Percentiles rank a stretch among this genome's conserved stretches.
Evolutionary conservation across 306 rosid genomes (phyloP).

Genomic region (Pueraria montana): DNA sequence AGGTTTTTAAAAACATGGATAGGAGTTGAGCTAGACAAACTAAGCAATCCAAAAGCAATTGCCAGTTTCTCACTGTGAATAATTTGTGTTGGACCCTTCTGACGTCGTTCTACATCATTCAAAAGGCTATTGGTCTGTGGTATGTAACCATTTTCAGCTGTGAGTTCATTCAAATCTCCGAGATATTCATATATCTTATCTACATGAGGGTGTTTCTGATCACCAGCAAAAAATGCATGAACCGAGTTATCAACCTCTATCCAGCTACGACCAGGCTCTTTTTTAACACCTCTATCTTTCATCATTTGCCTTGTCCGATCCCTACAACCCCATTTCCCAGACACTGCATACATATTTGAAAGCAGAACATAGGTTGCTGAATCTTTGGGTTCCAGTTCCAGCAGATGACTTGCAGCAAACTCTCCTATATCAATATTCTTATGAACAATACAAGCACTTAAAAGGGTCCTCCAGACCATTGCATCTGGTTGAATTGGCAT

Average conservation of each 20-base stretch:
- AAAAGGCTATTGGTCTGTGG: conserved; percentile 62
- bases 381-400: conserved; percentile 84
- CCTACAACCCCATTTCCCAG: conserved; percentile 79
- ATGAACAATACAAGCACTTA: conserved; percentile 79
- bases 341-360: conserved; percentile 87
- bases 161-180: conserved; percentile 58
- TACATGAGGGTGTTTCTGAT: conserved; percentile 69
- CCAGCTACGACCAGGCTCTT: conserved; percentile 96
- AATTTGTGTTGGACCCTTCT: conserved; percentile 58
- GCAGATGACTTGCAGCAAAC: conserved; percentile 81
- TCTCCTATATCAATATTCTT: conserved; percentile 85
- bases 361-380: conserved; percentile 89
- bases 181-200: conserved; percentile 71
- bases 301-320: conserved; percentile 81
- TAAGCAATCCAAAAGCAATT: conserved; percentile 81
- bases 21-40: conserved; percentile 62
- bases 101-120: conserved; percentile 68
- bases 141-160: conserved; percentile 70
- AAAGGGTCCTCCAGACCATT: conserved; percentile 88
- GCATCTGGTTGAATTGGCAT: conserved; percentile 91
- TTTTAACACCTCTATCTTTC: conserved; percentile 85
- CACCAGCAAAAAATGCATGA: conserved; percentile 87
- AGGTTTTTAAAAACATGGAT: conserved; percentile 81
- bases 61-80: conserved; percentile 91
- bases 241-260: conserved; percentile 71